Conservation (phyloP, 345 rosid genomes). For the Geranium brycei region DNA sequence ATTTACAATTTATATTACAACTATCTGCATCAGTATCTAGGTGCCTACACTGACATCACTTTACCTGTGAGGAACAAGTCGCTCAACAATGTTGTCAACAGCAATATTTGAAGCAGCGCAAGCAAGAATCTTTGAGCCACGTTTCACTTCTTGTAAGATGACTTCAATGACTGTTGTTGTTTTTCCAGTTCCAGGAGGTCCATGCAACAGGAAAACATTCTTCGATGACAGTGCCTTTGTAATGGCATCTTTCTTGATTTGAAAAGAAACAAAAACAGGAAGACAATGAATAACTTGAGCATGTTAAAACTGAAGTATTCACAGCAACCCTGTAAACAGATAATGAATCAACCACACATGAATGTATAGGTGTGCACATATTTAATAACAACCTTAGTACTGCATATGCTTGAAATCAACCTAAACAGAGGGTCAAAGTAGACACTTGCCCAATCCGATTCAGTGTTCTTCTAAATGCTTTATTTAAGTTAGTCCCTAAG, state of each 20-base stretch:
- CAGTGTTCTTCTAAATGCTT: too few species aligned
- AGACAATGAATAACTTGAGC: background rate
- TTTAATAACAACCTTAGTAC: too few species aligned
- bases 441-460: too few species aligned
- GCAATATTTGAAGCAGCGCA: constrained; percentile 99
- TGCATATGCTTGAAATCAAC: too few species aligned
- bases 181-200: constrained; percentile 99
- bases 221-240: constrained; percentile 71
- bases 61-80: constrained; percentile 82
- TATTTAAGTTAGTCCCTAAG: too few species aligned
- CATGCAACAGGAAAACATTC: constrained; percentile 76
- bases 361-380: too few species aligned
- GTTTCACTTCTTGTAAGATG: constrained; percentile 82
- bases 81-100: constrained; percentile 93
- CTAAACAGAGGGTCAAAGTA: too few species aligned
- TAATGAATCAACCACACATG: too few species aligned
- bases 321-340: background rate
- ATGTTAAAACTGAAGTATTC: background rate
- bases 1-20: too few species aligned
- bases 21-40: background rate
- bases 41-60: background rate
- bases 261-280: constrained; percentile 4
- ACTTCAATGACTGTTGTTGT: constrained; percentile 95
- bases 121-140: constrained; percentile 90
- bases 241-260: constrained; percentile 68